Base-by-base conservation (phyloP, 805 yeast species). In the Candida berthetii region DNA sequence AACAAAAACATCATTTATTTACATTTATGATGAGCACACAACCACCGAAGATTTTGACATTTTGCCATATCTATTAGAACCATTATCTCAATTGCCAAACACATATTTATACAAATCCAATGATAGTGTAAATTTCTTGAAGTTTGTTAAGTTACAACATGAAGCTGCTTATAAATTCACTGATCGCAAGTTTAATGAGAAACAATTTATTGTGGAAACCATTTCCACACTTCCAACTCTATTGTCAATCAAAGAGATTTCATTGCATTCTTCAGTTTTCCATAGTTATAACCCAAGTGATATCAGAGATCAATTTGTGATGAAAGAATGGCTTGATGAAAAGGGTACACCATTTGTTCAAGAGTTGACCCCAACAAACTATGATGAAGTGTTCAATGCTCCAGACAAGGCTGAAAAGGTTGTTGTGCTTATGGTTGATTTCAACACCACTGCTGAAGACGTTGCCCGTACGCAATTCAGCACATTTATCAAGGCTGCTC, bases 201-300 rank as follows among this genome's bases (percentile, higher is more conserved):
- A 70, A 16, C 57, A 73, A 64, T 68, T 66, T 46, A 58, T 68
- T 15, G 66, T 83, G 19, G 72, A 76, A 22, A 67, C 82, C 2
- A 56, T 79, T 20, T 69, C 88, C 0, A 68, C 81, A 7, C 66
- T 66, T 29, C 95, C 95, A 2, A 78, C 85, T 14, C 50, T 85
- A 16, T 60, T 79, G 25, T 64, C 82, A 18, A 74, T 81, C 57
- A 81, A 76, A 49, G 82, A 82, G 41, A 72, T 74, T 40, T 64
- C 78, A 13, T 54, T 76, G 42, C 53, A 73, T 27, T 71, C 85
- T 0, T 62, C 65, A 4, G 71, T 80, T 5, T 81, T 60, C 48
- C 84, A 76, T 48, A 78, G 76, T 42, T 78, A 76, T 60, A 79
- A 81, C 0, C 74, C 87, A 7, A 77, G 76, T 38, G 86, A 83